A percentile compares a stretch with the other conserved stretches of the same genome.
Conservation (phyloP, 192 early-diverging fungal genomes). For the Umbelopsis sp. region DNA sequence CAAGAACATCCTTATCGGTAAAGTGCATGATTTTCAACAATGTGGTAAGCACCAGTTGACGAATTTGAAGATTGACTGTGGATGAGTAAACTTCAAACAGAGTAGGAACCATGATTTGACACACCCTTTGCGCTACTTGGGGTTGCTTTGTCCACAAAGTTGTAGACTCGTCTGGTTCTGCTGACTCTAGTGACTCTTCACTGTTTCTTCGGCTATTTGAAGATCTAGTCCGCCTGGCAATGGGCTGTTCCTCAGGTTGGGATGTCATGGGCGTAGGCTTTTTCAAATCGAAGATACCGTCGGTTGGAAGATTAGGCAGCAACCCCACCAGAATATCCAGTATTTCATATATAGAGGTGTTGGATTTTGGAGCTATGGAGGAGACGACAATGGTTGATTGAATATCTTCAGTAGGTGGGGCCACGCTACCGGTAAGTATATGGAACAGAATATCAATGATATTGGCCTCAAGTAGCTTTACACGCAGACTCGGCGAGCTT, state of each 20-base stretch:
- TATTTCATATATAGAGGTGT: slow-evolving; percentile 60
- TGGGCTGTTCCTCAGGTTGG: neutral
- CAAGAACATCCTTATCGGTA: slow-evolving; percentile 46
- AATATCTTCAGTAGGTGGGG: neutral
- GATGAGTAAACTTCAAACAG: slow-evolving; percentile 72
- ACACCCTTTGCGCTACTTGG: slow-evolving; percentile 41
- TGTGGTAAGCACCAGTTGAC: slow-evolving; percentile 67
- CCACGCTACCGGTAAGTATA: slow-evolving; percentile 40
- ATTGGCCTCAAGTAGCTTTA: slow-evolving; percentile 43
- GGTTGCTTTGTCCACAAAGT: slow-evolving; percentile 45
- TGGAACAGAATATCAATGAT: slow-evolving; percentile 49
- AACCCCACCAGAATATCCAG: slow-evolving; percentile 59
- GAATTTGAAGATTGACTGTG: slow-evolving; percentile 64
- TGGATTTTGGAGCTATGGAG: slow-evolving; percentile 27
- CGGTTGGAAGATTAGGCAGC: slow-evolving; percentile 57
- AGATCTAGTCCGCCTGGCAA: slow-evolving; percentile 39
- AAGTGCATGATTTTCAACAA: slow-evolving; percentile 59
- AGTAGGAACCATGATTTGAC: slow-evolving; percentile 64
- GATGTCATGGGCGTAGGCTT: neutral
- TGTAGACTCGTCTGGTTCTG: slow-evolving; percentile 30
- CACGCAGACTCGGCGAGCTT: slow-evolving; percentile 53
- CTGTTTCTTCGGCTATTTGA: neutral
- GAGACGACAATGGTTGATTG: slow-evolving; percentile 16
- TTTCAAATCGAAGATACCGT: neutral
- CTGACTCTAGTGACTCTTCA: slow-evolving; percentile 27